Percentiles rank a stretch among this genome's conserved stretches.
Evolutionary conservation across 345 rosid species (phyloP).

Genomic region (Citrus hindsii): DNA sequence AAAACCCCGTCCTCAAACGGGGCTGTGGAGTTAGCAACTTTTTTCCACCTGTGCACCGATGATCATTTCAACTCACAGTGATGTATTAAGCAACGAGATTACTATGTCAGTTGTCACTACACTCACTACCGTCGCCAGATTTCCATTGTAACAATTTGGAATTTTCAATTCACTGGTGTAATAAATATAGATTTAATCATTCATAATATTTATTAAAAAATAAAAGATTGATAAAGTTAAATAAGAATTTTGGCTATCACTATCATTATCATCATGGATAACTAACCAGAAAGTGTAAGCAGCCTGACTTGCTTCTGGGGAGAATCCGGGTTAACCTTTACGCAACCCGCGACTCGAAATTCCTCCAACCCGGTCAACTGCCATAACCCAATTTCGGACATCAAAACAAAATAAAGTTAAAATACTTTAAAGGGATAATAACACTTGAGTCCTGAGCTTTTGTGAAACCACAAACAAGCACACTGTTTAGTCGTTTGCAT

Average conservation of each 20-base stretch:
- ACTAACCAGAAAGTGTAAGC: slow-evolving; percentile 81
- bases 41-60: slow-evolving; percentile 51
- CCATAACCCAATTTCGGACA: not conserved
- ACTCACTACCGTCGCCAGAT: not conserved
- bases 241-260: not conserved
- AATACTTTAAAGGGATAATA: too few relatives aligned
- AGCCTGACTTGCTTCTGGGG: slow-evolving; percentile 95
- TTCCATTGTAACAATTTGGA: too few relatives aligned
- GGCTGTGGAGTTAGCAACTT: slow-evolving; percentile 87
- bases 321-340: slow-evolving; percentile 89
- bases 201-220: too few relatives aligned
- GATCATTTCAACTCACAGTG: not conserved
- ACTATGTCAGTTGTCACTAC: not conserved
- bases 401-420: too few relatives aligned
- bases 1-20: slow-evolving; percentile 84
- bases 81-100: not conserved
- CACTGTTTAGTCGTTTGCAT: not conserved
- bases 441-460: not conserved
- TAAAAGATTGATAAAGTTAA: not conserved
- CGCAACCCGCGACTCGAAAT: slow-evolving; percentile 57
- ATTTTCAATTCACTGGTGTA: too few relatives aligned
- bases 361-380: slow-evolving; percentile 61
- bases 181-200: too few relatives aligned
- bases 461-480: not conserved
- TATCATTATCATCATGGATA: not conserved